Evolutionary conservation across 1,284 basidiomycete genomes (phyloP).

Genomic region (Limonomyces culmigenus): DNA sequence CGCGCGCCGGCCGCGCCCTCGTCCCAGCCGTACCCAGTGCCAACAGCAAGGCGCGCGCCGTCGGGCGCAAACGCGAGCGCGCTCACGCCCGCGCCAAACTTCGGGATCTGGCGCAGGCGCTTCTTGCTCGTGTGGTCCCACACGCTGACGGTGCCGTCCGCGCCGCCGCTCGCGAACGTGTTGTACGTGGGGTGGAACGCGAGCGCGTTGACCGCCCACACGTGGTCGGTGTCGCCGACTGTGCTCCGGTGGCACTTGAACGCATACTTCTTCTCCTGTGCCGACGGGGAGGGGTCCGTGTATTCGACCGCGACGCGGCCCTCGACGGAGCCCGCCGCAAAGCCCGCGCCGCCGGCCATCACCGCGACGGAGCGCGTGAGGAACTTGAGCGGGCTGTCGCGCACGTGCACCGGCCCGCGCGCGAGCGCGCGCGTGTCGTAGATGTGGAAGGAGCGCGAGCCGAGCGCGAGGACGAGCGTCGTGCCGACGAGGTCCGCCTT

Average conservation of each 20-base stretch:
- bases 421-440: slow-evolving; percentile 71
- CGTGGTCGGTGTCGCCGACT: slow-evolving; percentile 85
- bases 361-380: slow-evolving; percentile 85
- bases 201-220: slow-evolving; percentile 94
- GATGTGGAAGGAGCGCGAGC: slow-evolving; percentile 75
- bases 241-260: slow-evolving; percentile 95
- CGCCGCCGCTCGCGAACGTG: slow-evolving; percentile 90
- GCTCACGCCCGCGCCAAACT: slow-evolving; percentile 58
- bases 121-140: slow-evolving; percentile 99
- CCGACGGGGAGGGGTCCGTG: slow-evolving; percentile 66
- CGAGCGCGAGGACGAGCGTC: slow-evolving; percentile 80
- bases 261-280: slow-evolving; percentile 88
- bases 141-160: slow-evolving; percentile 80
- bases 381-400: slow-evolving; percentile 91
- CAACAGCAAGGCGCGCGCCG: slow-evolving; percentile 69
- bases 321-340: slow-evolving; percentile 87
- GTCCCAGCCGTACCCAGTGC: slow-evolving; percentile 77
- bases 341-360: slow-evolving; percentile 69
- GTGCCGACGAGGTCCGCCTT: slow-evolving; percentile 43
- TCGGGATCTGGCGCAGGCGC: slow-evolving; percentile 76
- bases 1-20: slow-evolving; percentile 58
- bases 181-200: slow-evolving; percentile 93
- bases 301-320: slow-evolving; percentile 96
- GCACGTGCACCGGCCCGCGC: slow-evolving; percentile 42
- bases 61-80: slow-evolving; percentile 71